These are phyloP conservation scores for Hemisphaericaspora subhashii DNA, from an alignment of 1,139 yeast genomes.

Conservation along the genomic window DNA sequence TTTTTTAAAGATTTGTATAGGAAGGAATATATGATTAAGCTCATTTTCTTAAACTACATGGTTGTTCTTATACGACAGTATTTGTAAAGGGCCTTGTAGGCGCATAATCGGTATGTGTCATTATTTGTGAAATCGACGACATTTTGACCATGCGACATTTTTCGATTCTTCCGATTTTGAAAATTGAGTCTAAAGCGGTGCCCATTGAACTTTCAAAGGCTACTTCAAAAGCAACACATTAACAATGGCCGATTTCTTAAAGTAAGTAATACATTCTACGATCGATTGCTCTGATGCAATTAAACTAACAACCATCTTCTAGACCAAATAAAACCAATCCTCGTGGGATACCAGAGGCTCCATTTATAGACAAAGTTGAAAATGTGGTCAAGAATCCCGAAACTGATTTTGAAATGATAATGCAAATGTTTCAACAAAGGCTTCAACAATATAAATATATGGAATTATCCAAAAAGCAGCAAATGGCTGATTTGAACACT, in stretches of 20 bases:
- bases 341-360: slow-evolving; percentile 96
- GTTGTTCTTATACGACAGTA: too few species aligned
- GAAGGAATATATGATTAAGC: not conserved
- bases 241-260: slow-evolving; percentile 22
- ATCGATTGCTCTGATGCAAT: not conserved
- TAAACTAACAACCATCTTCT: slow-evolving; percentile 8
- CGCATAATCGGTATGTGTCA: too few species aligned
- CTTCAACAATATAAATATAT: slow-evolving; percentile 80
- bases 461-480: slow-evolving; percentile 77
- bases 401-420: slow-evolving; percentile 65
- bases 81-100: too few species aligned
- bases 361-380: slow-evolving; percentile 84
- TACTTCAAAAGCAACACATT: not conserved
- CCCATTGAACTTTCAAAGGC: too few species aligned
- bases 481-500: slow-evolving; percentile 62
- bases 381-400: slow-evolving; percentile 65
- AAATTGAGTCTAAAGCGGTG: too few species aligned
- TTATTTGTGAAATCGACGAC: too few species aligned
- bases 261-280: slow-evolving; percentile 18
- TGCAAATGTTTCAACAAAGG: slow-evolving; percentile 75
- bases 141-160: too few species aligned
- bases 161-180: not conserved
- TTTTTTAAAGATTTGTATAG: slow-evolving; percentile 1
- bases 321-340: slow-evolving; percentile 68
- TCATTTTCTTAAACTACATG: not conserved